Base-by-base conservation (phyloP, 2,329 filamentous ascomycete genomes). In the Didymellaceae sp. region DNA sequence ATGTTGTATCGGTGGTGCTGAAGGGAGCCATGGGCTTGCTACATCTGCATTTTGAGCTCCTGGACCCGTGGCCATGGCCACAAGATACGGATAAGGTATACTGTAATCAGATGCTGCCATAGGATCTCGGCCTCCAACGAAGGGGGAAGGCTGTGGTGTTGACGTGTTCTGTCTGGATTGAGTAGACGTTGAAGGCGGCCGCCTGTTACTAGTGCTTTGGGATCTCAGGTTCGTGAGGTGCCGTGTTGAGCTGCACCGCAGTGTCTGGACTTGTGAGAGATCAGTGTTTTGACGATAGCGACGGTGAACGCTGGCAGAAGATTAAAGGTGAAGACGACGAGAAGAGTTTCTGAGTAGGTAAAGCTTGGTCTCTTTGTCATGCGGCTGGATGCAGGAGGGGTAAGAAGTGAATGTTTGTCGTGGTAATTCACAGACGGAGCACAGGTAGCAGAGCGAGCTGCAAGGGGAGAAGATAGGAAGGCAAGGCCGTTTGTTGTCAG, bases 61-160 rank as follows among this genome's bases (percentile, higher is more conserved):
- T 34, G 58, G 33, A 30, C 39, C 38, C 28, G 61, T 55, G 9
- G 65, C 54, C 46, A 60, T 54, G n/a, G n/a, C n/a, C 18, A 54
- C 55, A 31, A 31, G 9, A 52, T 43, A 41, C 54, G 59, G 64
- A 31, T 47, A 34, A 45, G 57, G 45, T 13, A 52, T n/a, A 50
- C 49, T 53, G 45, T 53, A 61, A 45, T 65, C 57, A 21, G 60
- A 46, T n/a, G 67, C 66, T 25, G 67, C 65, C 68, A 71, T 71
- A 28, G 28, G 46, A 43, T 39, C 30, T 52, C 14, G 17, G 37
- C 10, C 8, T 13, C 18, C 14, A 32, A 14, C 21, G 30, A 20
- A 30, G 17, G 22, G 20, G 17, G 13, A 26, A 21, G 25, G 3
- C 38, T 40, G 20, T 40, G 22, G 33, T 13, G 25, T 38, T 37